Conservation (phyloP, 345 rosid species). For the Erodium maritimum region DNA sequence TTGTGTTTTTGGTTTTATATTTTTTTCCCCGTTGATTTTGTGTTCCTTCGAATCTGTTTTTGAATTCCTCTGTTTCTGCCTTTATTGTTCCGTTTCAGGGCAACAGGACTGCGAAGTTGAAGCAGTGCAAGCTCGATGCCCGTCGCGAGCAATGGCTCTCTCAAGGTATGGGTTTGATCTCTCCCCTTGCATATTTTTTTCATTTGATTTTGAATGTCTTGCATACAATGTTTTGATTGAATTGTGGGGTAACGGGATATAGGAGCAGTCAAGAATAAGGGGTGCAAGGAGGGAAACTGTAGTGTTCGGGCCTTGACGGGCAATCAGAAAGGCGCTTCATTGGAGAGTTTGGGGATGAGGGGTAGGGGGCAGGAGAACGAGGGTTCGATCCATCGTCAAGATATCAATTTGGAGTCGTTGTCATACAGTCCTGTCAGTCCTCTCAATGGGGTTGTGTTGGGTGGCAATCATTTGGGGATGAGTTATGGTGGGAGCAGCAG, state of each 20-base stretch:
- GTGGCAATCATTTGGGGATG: conserved; percentile 30
- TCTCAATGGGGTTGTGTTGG: conserved; percentile 9
- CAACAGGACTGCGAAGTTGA: conserved; percentile 83
- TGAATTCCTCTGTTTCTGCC: not conserved
- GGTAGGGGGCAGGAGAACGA: conserved; percentile 16
- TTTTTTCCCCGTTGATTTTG: not conserved
- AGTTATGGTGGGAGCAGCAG: conserved; percentile 36
- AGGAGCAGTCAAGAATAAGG: conserved; percentile 51
- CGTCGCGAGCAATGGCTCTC: conserved; percentile 99
- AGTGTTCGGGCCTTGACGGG: conserved; percentile 11
- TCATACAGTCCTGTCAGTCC: conserved; percentile 46
- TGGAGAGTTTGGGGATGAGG: conserved; percentile 31
- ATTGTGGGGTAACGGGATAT: conserved; percentile 6
- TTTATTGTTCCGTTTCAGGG: conserved; percentile 38
- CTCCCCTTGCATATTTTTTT: not conserved
- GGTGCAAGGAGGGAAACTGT: conserved; percentile 30
- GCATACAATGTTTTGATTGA: not conserved
- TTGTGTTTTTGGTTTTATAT: not conserved
- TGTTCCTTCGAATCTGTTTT: not conserved
- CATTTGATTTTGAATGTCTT: not conserved
- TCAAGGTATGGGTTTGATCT: conserved; percentile 39
- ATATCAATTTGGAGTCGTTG: conserved; percentile 45
- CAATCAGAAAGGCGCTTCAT: conserved; percentile 22
- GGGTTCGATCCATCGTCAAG: conserved; percentile 28
- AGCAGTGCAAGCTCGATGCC: conserved; percentile 83